phyloP scores from a whole-genome alignment of 1,139 yeast species.

The Geotrichum phurueaensis region DNA sequence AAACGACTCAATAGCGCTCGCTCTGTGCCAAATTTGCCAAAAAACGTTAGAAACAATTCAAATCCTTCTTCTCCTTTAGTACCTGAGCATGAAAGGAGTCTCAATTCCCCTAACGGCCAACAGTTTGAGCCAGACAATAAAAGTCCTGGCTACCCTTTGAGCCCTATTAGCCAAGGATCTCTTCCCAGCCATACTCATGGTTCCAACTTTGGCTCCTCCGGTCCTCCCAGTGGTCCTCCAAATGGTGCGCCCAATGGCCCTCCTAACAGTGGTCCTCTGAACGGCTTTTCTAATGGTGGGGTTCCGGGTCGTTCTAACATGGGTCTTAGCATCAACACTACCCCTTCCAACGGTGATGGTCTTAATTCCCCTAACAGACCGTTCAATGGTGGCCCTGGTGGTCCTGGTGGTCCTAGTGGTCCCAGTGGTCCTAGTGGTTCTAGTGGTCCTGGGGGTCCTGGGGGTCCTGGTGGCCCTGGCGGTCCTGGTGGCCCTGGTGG shows the following conservation, averaged over 20 bases:
- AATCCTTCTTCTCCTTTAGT: constrained; percentile 9
- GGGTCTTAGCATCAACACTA: neutral
- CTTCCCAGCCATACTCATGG: neutral
- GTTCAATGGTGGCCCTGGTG: neutral
- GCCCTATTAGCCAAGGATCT: neutral
- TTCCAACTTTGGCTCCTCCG: neutral
- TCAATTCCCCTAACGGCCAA: neutral
- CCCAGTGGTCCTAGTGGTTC: neutral
- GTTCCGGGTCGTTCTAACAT: neutral
- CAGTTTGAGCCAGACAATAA: neutral
- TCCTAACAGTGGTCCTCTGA: neutral
- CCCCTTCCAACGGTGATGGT: neutral
- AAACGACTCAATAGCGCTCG: neutral
- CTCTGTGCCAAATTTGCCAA: neutral
- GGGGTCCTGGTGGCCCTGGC: neutral
- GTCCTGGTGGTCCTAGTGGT: neutral
- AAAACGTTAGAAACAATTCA: neutral
- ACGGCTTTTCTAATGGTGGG: neutral
- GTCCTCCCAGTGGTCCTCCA: neutral
- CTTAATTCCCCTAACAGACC: neutral
- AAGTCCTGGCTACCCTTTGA: neutral
- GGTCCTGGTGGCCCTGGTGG: too few relatives aligned
- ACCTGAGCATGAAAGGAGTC: neutral
- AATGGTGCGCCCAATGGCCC: neutral
- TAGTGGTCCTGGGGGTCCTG: neutral